A percentile compares a stretch with the other conserved stretches of the same genome.
phyloP scores from a whole-genome alignment of 345 rosid genomes.

The Linum usitatissimum region DNA sequence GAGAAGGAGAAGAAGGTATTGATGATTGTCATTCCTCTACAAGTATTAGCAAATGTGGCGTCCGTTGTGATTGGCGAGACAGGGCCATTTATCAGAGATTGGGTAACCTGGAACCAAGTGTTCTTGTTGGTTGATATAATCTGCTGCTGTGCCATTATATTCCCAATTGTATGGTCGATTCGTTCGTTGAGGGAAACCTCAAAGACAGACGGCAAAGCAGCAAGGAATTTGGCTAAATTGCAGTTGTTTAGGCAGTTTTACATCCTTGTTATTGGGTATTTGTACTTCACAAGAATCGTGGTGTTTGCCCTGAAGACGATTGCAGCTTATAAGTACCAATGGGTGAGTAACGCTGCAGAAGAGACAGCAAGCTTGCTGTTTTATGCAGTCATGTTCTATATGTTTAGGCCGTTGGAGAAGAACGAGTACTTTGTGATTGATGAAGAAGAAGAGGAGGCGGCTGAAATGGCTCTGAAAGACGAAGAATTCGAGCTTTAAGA shows the following conservation, averaged over 20 bases:
- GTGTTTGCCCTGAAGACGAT: conserved; percentile 79
- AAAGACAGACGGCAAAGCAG: conserved; percentile 90
- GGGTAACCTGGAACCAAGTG: conserved; percentile 94
- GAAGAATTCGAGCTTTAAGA: conserved; percentile 83
- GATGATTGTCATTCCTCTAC: conserved; percentile 93
- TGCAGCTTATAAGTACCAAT: conserved; percentile 80
- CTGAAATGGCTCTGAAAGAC: conserved; percentile 60
- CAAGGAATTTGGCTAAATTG: conserved; percentile 75
- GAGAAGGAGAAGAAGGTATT: conserved; percentile 95
- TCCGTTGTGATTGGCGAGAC: conserved; percentile 88
- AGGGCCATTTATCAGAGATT: conserved; percentile 77
- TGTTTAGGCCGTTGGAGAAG: conserved; percentile 90
- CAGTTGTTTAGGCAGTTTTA: conserved; percentile 83
- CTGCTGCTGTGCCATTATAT: conserved; percentile 89
- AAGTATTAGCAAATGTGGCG: conserved; percentile 86
- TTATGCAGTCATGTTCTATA: conserved; percentile 66
- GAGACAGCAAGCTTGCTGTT: conserved; percentile 75
- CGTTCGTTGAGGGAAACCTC: conserved; percentile 75
- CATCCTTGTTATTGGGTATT: conserved; percentile 77
- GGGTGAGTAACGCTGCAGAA: conserved; percentile 90
- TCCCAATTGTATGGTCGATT: conserved; percentile 96
- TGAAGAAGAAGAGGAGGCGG: conserved; percentile 90
- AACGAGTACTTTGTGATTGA: conserved; percentile 80
- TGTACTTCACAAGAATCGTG: conserved; percentile 85
- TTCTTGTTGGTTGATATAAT: conserved; percentile 77